phyloP scores from a whole-genome alignment of 192 early-diverging fungal species.

The Pecoramyces ruminantium region DNA sequence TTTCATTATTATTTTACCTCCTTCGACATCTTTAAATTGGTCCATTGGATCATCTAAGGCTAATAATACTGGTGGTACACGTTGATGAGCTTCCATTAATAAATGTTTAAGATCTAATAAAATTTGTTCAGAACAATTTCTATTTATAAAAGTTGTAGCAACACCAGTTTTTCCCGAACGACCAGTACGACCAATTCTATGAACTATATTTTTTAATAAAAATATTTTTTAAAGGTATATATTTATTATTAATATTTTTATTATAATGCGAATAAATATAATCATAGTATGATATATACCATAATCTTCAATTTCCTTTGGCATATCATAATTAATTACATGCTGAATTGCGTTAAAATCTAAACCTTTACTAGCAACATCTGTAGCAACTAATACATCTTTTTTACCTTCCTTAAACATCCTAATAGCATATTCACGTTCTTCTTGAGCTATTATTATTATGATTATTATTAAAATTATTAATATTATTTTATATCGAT shows the following conservation, averaged over 20 bases:
- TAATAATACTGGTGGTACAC: constrained; percentile 71
- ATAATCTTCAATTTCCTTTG: constrained; percentile 98
- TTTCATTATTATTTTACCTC: constrained; percentile 14
- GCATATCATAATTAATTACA: constrained; percentile 98
- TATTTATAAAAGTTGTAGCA: constrained; percentile 93
- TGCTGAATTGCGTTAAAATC: constrained; percentile 94
- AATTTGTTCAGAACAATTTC: constrained; percentile 79
- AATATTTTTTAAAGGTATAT: too few species aligned
- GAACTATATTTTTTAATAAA: too few species aligned
- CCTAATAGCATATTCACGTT: constrained; percentile 88
- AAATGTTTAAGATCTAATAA: constrained; percentile 87
- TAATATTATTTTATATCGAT: too few species aligned
- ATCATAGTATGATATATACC: constrained; percentile 28
- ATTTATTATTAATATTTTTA: too few species aligned
- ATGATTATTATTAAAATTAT: neutral
- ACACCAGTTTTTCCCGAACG: constrained; percentile 91
- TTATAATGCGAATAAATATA: too few species aligned
- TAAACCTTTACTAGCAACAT: constrained; percentile 89
- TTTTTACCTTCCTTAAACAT: constrained; percentile 79
- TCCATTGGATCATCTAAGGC: constrained; percentile 77
- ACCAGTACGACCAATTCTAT: constrained; percentile 93
- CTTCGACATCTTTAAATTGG: constrained; percentile 57
- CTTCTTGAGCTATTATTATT: constrained; percentile 48
- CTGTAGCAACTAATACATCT: constrained; percentile 92
- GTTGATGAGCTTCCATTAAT: constrained; percentile 78